These are phyloP conservation scores for Ilex asprella DNA, from an alignment of 257 asterid species.

Conservation along the genomic window DNA sequence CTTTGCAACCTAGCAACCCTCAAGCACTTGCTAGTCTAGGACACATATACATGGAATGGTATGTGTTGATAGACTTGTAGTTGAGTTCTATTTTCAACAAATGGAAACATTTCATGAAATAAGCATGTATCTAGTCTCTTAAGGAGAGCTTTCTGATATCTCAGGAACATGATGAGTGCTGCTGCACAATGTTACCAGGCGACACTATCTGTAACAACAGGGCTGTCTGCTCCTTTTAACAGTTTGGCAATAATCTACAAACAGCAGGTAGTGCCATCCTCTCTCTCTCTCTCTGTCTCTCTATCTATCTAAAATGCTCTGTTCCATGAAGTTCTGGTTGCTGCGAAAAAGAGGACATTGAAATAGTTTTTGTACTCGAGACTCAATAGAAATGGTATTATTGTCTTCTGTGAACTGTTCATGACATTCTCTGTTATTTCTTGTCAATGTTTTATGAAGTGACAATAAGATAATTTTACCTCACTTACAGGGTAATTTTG, in stretches of 20 bases:
- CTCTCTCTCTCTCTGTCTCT: too few species aligned
- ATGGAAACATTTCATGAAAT: too few species aligned
- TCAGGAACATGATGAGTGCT: conserved; percentile 84
- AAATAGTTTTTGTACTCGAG: too few species aligned
- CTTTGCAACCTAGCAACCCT: conserved; percentile 92
- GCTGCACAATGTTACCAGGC: conserved; percentile 97
- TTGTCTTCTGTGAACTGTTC: too few species aligned
- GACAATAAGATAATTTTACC: conserved; percentile 8
- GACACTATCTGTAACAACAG: conserved; percentile 80
- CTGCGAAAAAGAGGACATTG: too few species aligned
- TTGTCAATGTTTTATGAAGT: neutral
- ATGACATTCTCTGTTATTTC: neutral
- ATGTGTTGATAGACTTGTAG: conserved; percentile 11
- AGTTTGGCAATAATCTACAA: conserved; percentile 90
- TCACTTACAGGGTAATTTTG: conserved; percentile 73
- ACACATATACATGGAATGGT: conserved; percentile 98
- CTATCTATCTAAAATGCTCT: too few species aligned
- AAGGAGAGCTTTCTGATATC: too few species aligned
- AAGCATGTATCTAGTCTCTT: too few species aligned
- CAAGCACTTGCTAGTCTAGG: conserved; percentile 98
- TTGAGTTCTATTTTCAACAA: too few species aligned
- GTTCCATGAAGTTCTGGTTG: too few species aligned
- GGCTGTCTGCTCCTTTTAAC: conserved; percentile 94
- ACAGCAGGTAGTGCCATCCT: conserved; percentile 57
- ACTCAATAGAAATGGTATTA: too few species aligned